Evolutionary conservation across 192 early-diverging fungal genomes (phyloP).

Genomic region (Obelidium mucronatum): DNA sequence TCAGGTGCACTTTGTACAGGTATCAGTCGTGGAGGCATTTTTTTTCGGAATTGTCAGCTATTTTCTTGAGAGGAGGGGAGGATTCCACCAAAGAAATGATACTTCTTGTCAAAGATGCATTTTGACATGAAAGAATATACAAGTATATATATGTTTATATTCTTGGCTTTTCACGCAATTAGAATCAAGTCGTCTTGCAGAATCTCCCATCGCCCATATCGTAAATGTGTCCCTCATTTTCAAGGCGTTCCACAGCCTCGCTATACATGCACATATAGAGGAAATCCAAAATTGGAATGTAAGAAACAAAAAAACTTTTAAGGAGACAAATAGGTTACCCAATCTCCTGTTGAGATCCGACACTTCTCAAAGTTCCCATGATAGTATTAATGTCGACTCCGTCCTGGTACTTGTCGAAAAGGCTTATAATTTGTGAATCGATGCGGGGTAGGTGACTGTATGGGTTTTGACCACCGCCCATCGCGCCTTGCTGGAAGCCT

Average conservation of each 20-base stretch:
- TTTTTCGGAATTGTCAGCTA: too few relatives aligned
- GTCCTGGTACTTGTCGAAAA: slow-evolving; percentile 4
- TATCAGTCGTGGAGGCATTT: too few relatives aligned
- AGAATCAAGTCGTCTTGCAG: too few relatives aligned
- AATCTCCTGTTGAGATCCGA: slow-evolving; percentile 10
- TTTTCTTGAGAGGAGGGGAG: too few relatives aligned
- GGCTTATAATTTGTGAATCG: slow-evolving; percentile 1
- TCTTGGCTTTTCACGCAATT: too few relatives aligned
- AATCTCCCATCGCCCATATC: slow-evolving; percentile 16
- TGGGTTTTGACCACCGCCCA: background rate
- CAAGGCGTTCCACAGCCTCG: background rate
- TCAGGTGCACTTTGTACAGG: too few relatives aligned
- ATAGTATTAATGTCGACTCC: background rate
- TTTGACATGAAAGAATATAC: too few relatives aligned
- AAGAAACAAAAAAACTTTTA: background rate
- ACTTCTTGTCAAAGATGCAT: too few relatives aligned
- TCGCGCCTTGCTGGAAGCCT: background rate
- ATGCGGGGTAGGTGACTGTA: slow-evolving; percentile 21
- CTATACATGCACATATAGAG: background rate
- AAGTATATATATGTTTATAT: too few relatives aligned
- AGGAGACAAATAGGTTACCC: background rate
- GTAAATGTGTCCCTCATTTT: slow-evolving; percentile 20
- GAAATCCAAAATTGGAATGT: background rate
- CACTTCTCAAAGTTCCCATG: slow-evolving; percentile 1
- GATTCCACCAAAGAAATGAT: too few relatives aligned